Conservation (phyloP, 108 stramenopile genomes). For the Nannochloropsis gaditana region DNA sequence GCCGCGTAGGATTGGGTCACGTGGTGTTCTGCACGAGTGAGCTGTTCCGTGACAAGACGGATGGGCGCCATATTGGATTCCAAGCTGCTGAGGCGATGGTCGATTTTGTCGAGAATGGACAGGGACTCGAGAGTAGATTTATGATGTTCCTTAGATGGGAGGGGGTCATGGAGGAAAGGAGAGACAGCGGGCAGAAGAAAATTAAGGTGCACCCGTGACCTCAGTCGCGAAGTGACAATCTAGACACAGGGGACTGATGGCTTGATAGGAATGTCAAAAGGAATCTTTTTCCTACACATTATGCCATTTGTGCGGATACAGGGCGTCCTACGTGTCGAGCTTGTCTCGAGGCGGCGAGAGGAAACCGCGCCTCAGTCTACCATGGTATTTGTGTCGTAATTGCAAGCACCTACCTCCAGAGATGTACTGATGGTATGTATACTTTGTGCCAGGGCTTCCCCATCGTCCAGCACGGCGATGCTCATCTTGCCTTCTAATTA, state of each 20-base stretch:
- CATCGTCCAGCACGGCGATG: not conserved
- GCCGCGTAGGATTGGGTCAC: not conserved
- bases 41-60: not conserved
- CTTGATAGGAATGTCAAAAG: too few species aligned
- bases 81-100: not conserved
- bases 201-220: too few species aligned
- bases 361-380: too few species aligned
- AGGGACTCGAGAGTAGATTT: not conserved
- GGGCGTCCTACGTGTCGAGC: too few species aligned
- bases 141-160: not conserved
- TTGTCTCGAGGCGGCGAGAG: too few species aligned
- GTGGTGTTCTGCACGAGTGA: not conserved
- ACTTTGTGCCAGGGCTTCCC: slow-evolving; percentile 2
- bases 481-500: not conserved
- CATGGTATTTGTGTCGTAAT: too few species aligned
- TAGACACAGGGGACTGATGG: too few species aligned
- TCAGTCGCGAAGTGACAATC: too few species aligned
- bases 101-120: not conserved
- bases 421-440: not conserved
- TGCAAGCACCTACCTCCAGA: not conserved
- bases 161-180: not conserved
- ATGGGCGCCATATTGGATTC: slow-evolving; percentile 8
- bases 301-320: too few species aligned
- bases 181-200: not conserved
- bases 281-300: too few species aligned